Percentiles rank a stretch among this genome's conserved stretches.
phyloP scores from a whole-genome alignment of 1,284 basidiomycete species.

The Irpex sp. region DNA sequence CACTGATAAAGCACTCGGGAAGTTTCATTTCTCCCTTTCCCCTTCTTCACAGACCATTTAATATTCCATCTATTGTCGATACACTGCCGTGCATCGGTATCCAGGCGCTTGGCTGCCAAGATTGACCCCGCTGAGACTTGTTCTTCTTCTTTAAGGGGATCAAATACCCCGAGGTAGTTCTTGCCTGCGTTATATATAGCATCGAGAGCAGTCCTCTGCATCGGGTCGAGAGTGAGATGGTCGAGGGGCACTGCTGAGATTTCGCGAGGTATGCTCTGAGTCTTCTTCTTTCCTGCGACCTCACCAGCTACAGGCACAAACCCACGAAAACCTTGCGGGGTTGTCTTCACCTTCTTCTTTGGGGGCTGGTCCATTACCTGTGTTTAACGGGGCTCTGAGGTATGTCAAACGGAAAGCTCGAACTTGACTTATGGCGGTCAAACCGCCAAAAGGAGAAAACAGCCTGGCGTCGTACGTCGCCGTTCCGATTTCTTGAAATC shows the following conservation, averaged over 20 bases:
- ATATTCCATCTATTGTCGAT: constrained; percentile 2
- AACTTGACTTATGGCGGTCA: too few species aligned
- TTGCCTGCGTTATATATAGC: not conserved
- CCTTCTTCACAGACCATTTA: not conserved
- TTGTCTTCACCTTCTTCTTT: too few species aligned
- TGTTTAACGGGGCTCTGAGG: too few species aligned
- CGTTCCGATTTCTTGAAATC: too few species aligned
- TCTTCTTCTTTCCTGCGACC: too few species aligned
- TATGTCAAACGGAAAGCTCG: too few species aligned
- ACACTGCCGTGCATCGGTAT: not conserved
- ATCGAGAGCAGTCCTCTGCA: not conserved
- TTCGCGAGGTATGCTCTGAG: not conserved
- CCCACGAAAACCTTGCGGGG: too few species aligned
- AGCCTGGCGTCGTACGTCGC: too few species aligned
- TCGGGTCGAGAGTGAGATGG: not conserved
- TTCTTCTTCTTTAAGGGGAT: not conserved
- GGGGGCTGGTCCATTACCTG: too few species aligned
- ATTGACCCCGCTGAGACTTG: constrained; percentile 1
- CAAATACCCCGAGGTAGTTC: not conserved
- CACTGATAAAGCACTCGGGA: constrained; percentile 5
- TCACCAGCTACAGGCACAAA: too few species aligned
- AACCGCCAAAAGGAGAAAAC: too few species aligned
- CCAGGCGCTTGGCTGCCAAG: not conserved
- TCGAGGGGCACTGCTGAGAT: not conserved
- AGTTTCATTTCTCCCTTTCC: not conserved